These are phyloP conservation scores for Phaeotremella skinneri DNA, from an alignment of 768 basidiomycete genomes.

Conservation along the genomic window DNA sequence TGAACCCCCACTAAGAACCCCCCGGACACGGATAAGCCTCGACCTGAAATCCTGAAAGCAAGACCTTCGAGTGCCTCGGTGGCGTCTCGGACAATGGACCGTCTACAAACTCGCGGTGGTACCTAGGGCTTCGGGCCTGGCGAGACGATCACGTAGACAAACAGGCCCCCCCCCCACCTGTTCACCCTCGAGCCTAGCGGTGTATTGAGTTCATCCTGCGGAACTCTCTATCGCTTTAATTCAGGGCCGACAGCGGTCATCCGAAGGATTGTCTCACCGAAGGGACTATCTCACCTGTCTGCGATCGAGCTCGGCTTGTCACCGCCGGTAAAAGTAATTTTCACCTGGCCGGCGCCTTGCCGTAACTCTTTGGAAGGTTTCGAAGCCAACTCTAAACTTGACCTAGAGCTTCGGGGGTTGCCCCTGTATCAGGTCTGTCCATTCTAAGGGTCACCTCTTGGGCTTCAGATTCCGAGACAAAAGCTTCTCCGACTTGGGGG, in stretches of 20 bases:
- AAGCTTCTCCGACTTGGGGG: background rate
- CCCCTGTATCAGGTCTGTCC: background rate
- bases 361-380: background rate
- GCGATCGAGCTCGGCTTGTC: background rate
- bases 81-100: slow-evolving; percentile 1
- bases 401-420: background rate
- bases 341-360: background rate
- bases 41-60: slow-evolving; percentile 1
- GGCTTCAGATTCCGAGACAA: background rate
- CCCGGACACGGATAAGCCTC: background rate
- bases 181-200: background rate
- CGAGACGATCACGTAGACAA: background rate
- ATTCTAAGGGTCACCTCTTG: background rate
- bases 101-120: no score
- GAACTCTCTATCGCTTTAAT: background rate
- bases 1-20: background rate
- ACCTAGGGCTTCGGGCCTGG: background rate
- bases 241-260: background rate
- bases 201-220: background rate
- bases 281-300: background rate
- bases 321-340: slow-evolving; percentile 3
- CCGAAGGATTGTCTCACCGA: background rate
- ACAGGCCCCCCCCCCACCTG: no score
- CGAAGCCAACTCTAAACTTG: background rate
- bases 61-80: background rate